phyloP scores from a whole-genome alignment of 1,139 yeast species.

The Yamadazyma atlantica region DNA sequence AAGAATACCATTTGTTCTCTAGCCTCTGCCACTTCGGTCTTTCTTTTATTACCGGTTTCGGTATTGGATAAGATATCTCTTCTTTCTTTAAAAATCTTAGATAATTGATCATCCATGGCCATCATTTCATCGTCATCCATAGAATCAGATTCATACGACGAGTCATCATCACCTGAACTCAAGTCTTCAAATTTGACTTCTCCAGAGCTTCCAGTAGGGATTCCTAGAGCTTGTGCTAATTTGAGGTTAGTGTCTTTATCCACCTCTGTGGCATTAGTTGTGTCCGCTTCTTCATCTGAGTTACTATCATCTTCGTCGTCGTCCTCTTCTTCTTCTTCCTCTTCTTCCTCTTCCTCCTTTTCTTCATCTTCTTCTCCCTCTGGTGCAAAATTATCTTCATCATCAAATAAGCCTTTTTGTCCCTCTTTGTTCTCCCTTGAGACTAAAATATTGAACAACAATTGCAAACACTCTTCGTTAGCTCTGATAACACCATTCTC shows the following conservation, averaged over 20 bases:
- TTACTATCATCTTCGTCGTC: conserved; percentile 27
- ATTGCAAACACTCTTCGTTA: conserved; percentile 51
- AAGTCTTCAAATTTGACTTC: conserved; percentile 46
- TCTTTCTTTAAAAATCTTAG: conserved; percentile 82
- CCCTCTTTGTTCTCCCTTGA: conserved; percentile 85
- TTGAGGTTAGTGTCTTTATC: conserved; percentile 70
- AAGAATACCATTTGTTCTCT: conserved; percentile 76
- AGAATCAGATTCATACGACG: conserved; percentile 66
- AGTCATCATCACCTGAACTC: conserved; percentile 36
- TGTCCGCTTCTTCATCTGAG: conserved; percentile 11
- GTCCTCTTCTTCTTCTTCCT: conserved; percentile 16
- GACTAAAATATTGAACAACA: conserved; percentile 64
- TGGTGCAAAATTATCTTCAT: conserved; percentile 48
- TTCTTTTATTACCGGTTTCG: conserved; percentile 63
- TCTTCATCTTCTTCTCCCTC: conserved; percentile 31
- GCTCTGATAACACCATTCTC: conserved; percentile 28
- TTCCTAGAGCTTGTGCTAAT: conserved; percentile 75
- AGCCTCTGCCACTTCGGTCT: conserved; percentile 71
- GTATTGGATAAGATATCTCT: conserved; percentile 54
- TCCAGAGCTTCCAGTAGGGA: conserved; percentile 51
- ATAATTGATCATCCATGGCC: conserved; percentile 84
- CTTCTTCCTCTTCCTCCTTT: conserved; percentile 27
- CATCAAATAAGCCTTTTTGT: conserved; percentile 72
- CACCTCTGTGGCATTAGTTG: conserved; percentile 34
- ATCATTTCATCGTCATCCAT: conserved; percentile 98